phyloP scores from a whole-genome alignment of 1,284 basidiomycete species.

The Fomitopsis schrenkii region DNA sequence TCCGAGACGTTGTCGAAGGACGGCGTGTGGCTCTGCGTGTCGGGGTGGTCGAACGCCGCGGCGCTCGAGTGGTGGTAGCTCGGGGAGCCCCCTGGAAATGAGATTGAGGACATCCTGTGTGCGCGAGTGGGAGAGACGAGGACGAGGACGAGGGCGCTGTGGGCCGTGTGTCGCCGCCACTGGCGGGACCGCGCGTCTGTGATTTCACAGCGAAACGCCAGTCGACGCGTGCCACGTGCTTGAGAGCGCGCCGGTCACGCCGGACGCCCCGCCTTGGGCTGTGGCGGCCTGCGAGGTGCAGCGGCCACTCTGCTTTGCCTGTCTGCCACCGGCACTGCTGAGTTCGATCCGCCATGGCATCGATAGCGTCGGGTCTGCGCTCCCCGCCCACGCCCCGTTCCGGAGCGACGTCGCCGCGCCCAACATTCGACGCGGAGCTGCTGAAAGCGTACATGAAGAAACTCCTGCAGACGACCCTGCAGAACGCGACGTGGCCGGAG shows the following conservation, averaged over 20 bases:
- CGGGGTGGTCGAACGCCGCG: slow-evolving; percentile 30
- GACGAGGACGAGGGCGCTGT: background rate
- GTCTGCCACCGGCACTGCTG: background rate
- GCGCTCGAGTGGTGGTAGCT: slow-evolving; percentile 25
- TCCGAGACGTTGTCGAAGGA: slow-evolving; percentile 38
- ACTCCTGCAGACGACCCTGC: slow-evolving; percentile 63
- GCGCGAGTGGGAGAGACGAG: background rate
- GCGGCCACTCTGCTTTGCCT: background rate
- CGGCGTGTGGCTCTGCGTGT: slow-evolving; percentile 36
- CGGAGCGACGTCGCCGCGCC: slow-evolving; percentile 51
- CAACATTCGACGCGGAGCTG: slow-evolving; percentile 66
- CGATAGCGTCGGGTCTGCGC: slow-evolving; percentile 45
- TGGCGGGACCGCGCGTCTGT: background rate
- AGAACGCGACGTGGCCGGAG: slow-evolving; percentile 61
- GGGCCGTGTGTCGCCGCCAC: background rate
- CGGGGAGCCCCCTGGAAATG: slow-evolving; percentile 30
- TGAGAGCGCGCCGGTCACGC: background rate
- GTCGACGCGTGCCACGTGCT: slow-evolving; percentile 11
- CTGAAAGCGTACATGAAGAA: slow-evolving; percentile 77
- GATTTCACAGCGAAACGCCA: background rate
- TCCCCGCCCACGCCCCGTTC: slow-evolving; percentile 50
- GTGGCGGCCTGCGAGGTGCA: background rate
- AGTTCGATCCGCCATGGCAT: slow-evolving; percentile 3
- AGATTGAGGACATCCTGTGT: slow-evolving; percentile 36
- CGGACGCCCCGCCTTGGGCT: slow-evolving; percentile 2